A percentile compares a stretch with the other conserved stretches of the same genome.
phyloP scores from a whole-genome alignment of 805 yeast species.

The Saturnispora silvae region DNA sequence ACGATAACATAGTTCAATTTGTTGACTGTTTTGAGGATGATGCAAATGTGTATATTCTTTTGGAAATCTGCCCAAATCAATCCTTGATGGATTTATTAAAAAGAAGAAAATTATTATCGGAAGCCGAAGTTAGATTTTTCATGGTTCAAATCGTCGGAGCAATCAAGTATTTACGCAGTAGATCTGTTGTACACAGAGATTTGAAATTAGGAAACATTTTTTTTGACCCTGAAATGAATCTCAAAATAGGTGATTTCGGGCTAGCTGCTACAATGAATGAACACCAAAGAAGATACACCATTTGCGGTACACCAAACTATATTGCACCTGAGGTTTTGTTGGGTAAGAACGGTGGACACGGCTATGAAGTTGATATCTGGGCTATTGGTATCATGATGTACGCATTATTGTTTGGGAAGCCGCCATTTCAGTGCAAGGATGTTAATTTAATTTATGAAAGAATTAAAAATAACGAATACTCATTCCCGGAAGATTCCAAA shows the following conservation, averaged over 20 bases:
- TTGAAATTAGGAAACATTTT: slow-evolving; percentile 92
- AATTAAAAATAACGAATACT: slow-evolving; percentile 71
- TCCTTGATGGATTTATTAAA: slow-evolving; percentile 87
- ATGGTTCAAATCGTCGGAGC: slow-evolving; percentile 94
- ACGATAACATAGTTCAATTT: slow-evolving; percentile 84
- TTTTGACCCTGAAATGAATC: slow-evolving; percentile 86
- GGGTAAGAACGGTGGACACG: slow-evolving; percentile 80
- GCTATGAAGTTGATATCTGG: slow-evolving; percentile 95
- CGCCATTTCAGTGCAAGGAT: slow-evolving; percentile 96
- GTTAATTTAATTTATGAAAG: slow-evolving; percentile 87
- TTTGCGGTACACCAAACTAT: slow-evolving; percentile 98
- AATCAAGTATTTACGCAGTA: slow-evolving; percentile 79
- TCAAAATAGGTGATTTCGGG: slow-evolving; percentile 96
- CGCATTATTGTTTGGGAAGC: slow-evolving; percentile 86
- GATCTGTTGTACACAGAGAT: slow-evolving; percentile 92
- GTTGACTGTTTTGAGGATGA: slow-evolving; percentile 97
- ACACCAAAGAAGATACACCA: slow-evolving; percentile 75
- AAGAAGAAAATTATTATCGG: slow-evolving; percentile 73
- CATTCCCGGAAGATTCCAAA: slow-evolving; percentile 52
- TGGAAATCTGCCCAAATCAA: slow-evolving; percentile 93
- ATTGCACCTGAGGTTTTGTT: slow-evolving; percentile 96
- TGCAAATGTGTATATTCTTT: slow-evolving; percentile 80
- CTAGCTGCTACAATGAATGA: slow-evolving; percentile 79
- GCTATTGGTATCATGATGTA: slow-evolving; percentile 94
- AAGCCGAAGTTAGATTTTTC: slow-evolving; percentile 83